These are phyloP conservation scores for Erucastrum elatum DNA, from an alignment of 345 rosid species.

Conservation along the genomic window DNA sequence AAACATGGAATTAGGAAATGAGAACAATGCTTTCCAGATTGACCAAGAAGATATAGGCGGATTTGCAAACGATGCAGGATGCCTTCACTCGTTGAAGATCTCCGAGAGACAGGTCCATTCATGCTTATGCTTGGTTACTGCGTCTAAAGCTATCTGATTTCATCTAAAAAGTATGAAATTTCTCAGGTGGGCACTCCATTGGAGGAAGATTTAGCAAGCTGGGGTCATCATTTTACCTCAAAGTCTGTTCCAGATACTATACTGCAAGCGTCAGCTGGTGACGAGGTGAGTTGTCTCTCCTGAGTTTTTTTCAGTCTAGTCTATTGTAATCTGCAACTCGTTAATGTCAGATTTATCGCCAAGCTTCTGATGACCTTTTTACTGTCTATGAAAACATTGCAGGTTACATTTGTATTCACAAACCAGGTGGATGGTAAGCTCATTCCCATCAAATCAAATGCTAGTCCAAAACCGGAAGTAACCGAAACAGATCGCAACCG, in stretches of 20 bases:
- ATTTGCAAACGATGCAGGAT: slow-evolving; percentile 78
- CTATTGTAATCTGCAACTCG: no score
- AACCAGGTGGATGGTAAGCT: slow-evolving; percentile 96
- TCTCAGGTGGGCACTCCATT: slow-evolving; percentile 81
- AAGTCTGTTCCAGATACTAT: slow-evolving; percentile 76
- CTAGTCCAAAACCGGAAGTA: slow-evolving; percentile 40
- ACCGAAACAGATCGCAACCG: slow-evolving; percentile 16
- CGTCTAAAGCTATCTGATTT: slow-evolving; percentile 15
- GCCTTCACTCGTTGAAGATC: slow-evolving; percentile 61
- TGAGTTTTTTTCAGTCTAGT: not conserved
- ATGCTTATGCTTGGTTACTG: slow-evolving; percentile 8
- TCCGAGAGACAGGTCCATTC: slow-evolving; percentile 80
- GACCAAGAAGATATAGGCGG: slow-evolving; percentile 74
- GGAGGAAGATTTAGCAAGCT: slow-evolving; percentile 84
- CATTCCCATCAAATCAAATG: slow-evolving; percentile 68
- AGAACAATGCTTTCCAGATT: slow-evolving; percentile 35
- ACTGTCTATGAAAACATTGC: slow-evolving; percentile 29
- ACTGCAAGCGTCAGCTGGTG: slow-evolving; percentile 93
- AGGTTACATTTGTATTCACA: slow-evolving; percentile 88
- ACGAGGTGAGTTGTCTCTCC: slow-evolving; percentile 55
- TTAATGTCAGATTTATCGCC: no score
- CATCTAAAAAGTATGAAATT: slow-evolving; percentile 8
- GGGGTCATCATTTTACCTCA: slow-evolving; percentile 88
- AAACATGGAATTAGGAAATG: slow-evolving; percentile 39
- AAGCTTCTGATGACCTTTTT: slow-evolving; percentile 1